Percentiles rank a stretch among this genome's conserved stretches.
Evolutionary conservation across 805 yeast genomes (phyloP).

Genomic region (Metschnikowia drakensbergensis): DNA sequence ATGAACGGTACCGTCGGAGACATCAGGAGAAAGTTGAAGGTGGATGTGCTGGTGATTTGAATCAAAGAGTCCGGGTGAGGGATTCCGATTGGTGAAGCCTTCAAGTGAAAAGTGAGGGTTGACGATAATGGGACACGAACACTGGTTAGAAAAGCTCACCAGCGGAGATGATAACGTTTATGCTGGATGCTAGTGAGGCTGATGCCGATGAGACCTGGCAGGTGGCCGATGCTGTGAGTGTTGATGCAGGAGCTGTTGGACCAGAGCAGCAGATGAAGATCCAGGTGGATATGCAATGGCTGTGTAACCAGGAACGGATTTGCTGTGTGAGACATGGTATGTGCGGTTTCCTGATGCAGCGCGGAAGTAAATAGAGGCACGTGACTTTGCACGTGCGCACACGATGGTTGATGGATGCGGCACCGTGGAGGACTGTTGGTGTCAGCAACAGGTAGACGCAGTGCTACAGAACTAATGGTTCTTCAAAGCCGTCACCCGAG

Average conservation of each 20-base stretch:
- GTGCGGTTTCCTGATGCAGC: constrained; percentile 12
- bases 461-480: background rate
- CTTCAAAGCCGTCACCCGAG: too few relatives aligned
- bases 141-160: too few relatives aligned
- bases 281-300: background rate
- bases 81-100: too few relatives aligned
- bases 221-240: background rate
- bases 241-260: background rate
- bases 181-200: too few relatives aligned
- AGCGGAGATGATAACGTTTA: background rate
- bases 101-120: too few relatives aligned
- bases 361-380: constrained; percentile 8
- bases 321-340: background rate
- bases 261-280: background rate
- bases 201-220: too few relatives aligned
- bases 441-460: background rate
- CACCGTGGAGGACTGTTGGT: background rate
- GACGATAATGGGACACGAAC: too few relatives aligned
- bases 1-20: constrained; percentile 57
- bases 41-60: background rate
- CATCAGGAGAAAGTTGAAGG: constrained; percentile 14
- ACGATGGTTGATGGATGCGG: background rate
- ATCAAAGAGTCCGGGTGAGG: too few relatives aligned
- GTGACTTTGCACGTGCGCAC: constrained; percentile 6
- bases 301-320: background rate